phyloP scores from a whole-genome alignment of 192 early-diverging fungal species.

The Podila epigama region DNA sequence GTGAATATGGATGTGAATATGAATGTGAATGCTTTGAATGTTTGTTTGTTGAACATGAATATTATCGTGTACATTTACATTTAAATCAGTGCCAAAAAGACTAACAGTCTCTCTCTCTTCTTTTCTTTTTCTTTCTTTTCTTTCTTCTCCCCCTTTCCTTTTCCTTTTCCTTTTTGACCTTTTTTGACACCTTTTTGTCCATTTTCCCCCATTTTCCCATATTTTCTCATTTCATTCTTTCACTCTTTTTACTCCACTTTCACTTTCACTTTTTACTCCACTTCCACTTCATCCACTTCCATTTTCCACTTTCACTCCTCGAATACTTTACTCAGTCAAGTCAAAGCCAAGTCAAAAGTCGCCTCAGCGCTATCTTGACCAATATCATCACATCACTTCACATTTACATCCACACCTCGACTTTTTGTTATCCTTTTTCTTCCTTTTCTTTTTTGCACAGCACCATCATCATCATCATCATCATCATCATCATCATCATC shows the following conservation, averaged over 20 bases:
- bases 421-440: too few species aligned
- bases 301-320: background rate
- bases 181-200: background rate
- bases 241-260: background rate
- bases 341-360: background rate
- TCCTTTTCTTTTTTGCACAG: too few species aligned
- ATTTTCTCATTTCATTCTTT: background rate
- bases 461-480: too few species aligned
- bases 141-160: background rate
- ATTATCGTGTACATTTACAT: too few species aligned
- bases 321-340: background rate
- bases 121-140: background rate
- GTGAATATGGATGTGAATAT: too few species aligned
- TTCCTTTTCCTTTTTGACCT: background rate
- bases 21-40: too few species aligned
- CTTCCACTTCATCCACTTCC: background rate
- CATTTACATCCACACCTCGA: background rate
- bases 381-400: background rate
- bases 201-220: background rate
- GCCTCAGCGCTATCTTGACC: background rate
- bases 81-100: too few species aligned
- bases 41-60: too few species aligned
- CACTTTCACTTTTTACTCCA: background rate
- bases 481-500: too few species aligned
- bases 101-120: too few species aligned